phyloP scores from a whole-genome alignment of 73 alveolate species.

The Paraurostyla sp. region DNA sequence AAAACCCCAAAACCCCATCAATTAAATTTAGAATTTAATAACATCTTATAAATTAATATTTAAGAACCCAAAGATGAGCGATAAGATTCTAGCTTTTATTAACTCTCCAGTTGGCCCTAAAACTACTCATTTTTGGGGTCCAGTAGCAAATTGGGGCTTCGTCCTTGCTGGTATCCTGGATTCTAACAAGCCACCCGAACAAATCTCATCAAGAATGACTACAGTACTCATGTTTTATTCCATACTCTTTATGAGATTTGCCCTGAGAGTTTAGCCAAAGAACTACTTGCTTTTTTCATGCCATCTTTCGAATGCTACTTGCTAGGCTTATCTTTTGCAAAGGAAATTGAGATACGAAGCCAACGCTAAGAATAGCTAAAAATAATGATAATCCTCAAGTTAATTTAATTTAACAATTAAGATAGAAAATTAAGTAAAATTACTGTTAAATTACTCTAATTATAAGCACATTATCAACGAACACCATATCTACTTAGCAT shows the following conservation, averaged over 20 bases:
- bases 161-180: conserved; percentile 82
- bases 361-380: not conserved
- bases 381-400: too few relatives aligned
- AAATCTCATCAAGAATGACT: conserved; percentile 81
- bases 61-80: conserved; percentile 72
- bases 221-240: conserved; percentile 77
- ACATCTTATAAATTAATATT: not conserved
- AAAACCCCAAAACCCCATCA: too few relatives aligned
- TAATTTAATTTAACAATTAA: too few relatives aligned
- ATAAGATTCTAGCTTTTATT: conserved; percentile 72
- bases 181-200: conserved; percentile 81
- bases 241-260: conserved; percentile 83
- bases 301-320: conserved; percentile 78
- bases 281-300: conserved; percentile 80
- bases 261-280: conserved; percentile 83
- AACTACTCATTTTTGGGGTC: conserved; percentile 89
- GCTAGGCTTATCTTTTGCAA: conserved; percentile 61
- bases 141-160: conserved; percentile 83
- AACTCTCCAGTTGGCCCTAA: conserved; percentile 84
- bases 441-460: not conserved
- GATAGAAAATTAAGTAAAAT: not conserved
- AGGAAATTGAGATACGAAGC: conserved; percentile 34
- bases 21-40: too few relatives aligned
- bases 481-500: not conserved
- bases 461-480: too few relatives aligned